phyloP scores from a whole-genome alignment of 768 basidiomycete genomes.

The Hygrophorus russula region DNA sequence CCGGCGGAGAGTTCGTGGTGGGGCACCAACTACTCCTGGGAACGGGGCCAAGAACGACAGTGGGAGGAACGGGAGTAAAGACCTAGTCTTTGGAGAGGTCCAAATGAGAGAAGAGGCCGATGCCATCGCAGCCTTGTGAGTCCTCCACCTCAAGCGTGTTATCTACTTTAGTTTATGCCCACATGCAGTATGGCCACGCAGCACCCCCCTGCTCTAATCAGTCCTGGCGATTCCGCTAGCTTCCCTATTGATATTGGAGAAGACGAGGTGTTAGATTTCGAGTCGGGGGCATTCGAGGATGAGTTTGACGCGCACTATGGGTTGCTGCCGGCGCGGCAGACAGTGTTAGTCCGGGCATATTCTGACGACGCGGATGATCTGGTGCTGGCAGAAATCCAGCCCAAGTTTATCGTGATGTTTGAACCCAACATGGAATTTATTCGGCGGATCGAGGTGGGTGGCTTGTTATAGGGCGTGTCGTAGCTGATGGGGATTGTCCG shows the following conservation, averaged over 20 bases:
- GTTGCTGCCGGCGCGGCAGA: conserved; percentile 63
- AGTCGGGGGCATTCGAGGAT: conserved; percentile 24
- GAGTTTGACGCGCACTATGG: conserved; percentile 78
- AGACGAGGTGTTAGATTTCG: conserved; percentile 24
- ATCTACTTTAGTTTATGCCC: neutral
- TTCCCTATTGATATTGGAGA: conserved; percentile 12
- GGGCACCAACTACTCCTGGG: conserved; percentile 29
- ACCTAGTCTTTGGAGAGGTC: conserved; percentile 15
- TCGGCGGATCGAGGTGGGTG: conserved; percentile 74
- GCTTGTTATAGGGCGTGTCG: neutral
- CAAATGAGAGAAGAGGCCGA: conserved; percentile 36
- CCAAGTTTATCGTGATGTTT: conserved; percentile 90
- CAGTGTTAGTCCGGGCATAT: conserved; percentile 78
- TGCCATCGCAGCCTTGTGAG: conserved; percentile 51
- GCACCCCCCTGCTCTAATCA: conserved; percentile 12
- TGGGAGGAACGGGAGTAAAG: conserved; percentile 3
- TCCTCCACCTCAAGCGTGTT: conserved; percentile 1
- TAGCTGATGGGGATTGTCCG: neutral
- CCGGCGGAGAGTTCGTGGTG: conserved; percentile 69
- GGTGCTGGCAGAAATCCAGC: conserved; percentile 75
- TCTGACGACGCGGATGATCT: conserved; percentile 90
- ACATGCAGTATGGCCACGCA: conserved; percentile 15
- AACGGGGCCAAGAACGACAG: conserved; percentile 5
- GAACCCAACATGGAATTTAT: conserved; percentile 93
- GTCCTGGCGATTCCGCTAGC: conserved; percentile 2